Conservation (phyloP, 306 rosid species). For the Adenanthera pavonina region DNA sequence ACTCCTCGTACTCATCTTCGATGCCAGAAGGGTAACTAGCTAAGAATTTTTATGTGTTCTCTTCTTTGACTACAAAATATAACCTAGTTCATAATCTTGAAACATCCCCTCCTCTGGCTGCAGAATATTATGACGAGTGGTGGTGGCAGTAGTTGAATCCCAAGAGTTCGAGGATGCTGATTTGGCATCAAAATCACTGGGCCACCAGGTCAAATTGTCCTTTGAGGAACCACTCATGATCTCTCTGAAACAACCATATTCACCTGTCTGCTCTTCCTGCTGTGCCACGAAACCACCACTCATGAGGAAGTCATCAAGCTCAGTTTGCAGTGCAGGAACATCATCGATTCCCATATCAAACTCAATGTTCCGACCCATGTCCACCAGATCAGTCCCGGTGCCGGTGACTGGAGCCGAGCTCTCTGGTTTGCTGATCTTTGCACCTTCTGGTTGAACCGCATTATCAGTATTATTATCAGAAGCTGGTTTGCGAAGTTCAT, state of each 20-base stretch:
- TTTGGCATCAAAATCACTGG: slow-evolving; percentile 62
- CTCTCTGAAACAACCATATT: slow-evolving; percentile 75
- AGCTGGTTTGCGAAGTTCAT: slow-evolving; percentile 36
- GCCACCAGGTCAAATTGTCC: slow-evolving; percentile 79
- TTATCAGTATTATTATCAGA: not conserved
- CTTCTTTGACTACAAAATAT: slow-evolving; percentile 51
- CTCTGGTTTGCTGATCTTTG: slow-evolving; percentile 30
- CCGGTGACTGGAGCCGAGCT: slow-evolving; percentile 37
- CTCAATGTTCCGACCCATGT: slow-evolving; percentile 31
- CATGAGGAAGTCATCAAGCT: slow-evolving; percentile 58
- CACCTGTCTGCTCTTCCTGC: slow-evolving; percentile 50
- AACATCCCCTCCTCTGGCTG: slow-evolving; percentile 55
- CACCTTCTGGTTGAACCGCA: slow-evolving; percentile 39
- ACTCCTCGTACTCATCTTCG: not conserved
- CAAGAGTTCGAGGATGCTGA: slow-evolving; percentile 77
- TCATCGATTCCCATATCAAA: slow-evolving; percentile 45
- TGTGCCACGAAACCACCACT: slow-evolving; percentile 43
- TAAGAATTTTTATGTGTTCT: slow-evolving; percentile 11
- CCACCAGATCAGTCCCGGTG: slow-evolving; percentile 38
- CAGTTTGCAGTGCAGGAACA: slow-evolving; percentile 58
- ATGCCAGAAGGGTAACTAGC: slow-evolving; percentile 2
- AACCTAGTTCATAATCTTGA: slow-evolving; percentile 79
- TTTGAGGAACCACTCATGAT: slow-evolving; percentile 52
- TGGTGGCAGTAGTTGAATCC: slow-evolving; percentile 55
- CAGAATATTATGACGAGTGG: slow-evolving; percentile 52